phyloP scores from a whole-genome alignment of 176 grass and related monocot species.

The Alopecurus myosuroides region DNA sequence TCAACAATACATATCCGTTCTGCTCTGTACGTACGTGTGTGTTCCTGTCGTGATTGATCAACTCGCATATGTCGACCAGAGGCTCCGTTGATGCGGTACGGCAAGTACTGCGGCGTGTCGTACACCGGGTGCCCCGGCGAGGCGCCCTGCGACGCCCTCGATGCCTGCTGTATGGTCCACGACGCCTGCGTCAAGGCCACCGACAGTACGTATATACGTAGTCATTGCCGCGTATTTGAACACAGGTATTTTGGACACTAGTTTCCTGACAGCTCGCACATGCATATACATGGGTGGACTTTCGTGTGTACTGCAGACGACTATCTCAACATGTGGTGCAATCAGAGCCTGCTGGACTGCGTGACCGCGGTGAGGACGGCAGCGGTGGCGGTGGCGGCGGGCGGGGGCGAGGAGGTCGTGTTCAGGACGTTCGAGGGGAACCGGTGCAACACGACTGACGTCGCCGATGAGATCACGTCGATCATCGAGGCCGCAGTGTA shows the following conservation, averaged over 20 bases:
- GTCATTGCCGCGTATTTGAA: not conserved
- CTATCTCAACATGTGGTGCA: conserved; percentile 79
- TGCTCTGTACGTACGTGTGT: not conserved
- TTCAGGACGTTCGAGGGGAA: conserved; percentile 66
- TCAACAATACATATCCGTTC: not conserved
- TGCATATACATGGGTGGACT: not conserved
- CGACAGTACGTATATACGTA: conserved; percentile 10
- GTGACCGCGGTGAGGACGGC: conserved; percentile 32
- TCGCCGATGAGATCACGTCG: conserved; percentile 59
- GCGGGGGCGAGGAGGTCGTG: not conserved
- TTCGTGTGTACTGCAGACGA: conserved; percentile 37
- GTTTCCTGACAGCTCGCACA: not conserved
- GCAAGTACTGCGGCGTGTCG: conserved; percentile 76
- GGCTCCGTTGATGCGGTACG: conserved; percentile 72
- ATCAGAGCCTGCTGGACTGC: conserved; percentile 81
- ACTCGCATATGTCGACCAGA: not conserved
- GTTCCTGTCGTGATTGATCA: not conserved
- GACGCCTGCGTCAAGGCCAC: conserved; percentile 69
- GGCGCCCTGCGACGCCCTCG: conserved; percentile 73
- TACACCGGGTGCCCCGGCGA: conserved; percentile 87
- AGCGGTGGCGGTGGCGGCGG: not conserved
- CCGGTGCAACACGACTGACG: conserved; percentile 58
- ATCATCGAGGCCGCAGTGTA: conserved; percentile 66
- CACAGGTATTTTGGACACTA: not conserved
- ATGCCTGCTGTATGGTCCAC: conserved; percentile 94